These are phyloP conservation scores for Lignosus rhinocerotis DNA, from an alignment of 1,284 basidiomycete species.

Conservation along the genomic window DNA sequence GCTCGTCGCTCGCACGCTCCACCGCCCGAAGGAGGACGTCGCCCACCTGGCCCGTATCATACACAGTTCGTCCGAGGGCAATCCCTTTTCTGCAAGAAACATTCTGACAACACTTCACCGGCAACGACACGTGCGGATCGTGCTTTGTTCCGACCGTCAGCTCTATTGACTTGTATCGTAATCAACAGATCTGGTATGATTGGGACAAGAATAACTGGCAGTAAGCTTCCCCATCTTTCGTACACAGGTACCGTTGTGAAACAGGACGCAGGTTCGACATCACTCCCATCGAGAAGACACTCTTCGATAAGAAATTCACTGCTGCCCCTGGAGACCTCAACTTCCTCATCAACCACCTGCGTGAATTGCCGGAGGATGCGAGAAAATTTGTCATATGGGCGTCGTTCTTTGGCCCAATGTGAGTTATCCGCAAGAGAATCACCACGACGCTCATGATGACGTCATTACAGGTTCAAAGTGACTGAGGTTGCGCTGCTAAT, in stretches of 20 bases:
- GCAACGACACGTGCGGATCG: slow-evolving; percentile 47
- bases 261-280: slow-evolving; percentile 51
- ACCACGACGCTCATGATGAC: background rate
- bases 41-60: slow-evolving; percentile 54
- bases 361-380: slow-evolving; percentile 63
- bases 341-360: slow-evolving; percentile 60
- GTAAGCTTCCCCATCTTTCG: slow-evolving; percentile 38
- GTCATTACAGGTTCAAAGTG: slow-evolving; percentile 56
- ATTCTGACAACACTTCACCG: slow-evolving; percentile 60
- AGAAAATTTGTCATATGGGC: slow-evolving; percentile 68
- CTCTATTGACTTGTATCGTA: background rate
- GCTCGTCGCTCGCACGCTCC: slow-evolving; percentile 62
- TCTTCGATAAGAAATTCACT: slow-evolving; percentile 48
- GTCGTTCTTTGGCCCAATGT: slow-evolving; percentile 71
- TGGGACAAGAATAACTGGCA: slow-evolving; percentile 64
- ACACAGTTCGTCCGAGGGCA: slow-evolving; percentile 58
- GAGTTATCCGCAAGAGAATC: slow-evolving; percentile 23
- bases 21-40: slow-evolving; percentile 58
- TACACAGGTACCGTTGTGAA: background rate
- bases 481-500: slow-evolving; percentile 70
- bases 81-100: slow-evolving; percentile 65
- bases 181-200: slow-evolving; percentile 55
- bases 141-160: background rate
- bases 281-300: slow-evolving; percentile 50
- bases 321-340: slow-evolving; percentile 60